Evolutionary conservation across 805 yeast species (phyloP).

Genomic region (Alloascoidea hylecoeti): DNA sequence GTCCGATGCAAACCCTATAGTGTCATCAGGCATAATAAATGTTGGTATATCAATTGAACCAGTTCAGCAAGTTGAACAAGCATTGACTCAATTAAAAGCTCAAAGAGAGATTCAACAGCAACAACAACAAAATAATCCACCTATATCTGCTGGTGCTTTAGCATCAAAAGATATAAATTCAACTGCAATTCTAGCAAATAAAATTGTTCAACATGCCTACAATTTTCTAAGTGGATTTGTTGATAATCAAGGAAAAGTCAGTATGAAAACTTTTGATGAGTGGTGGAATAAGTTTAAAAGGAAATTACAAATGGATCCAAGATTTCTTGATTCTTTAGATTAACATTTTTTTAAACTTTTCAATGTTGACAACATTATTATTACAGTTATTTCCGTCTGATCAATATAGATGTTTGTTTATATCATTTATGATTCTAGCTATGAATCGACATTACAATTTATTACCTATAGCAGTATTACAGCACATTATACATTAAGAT

Average conservation of each 20-base stretch:
- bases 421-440: too few relatives aligned
- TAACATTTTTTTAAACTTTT: too few relatives aligned
- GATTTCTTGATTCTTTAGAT: slow-evolving; percentile 44
- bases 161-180: slow-evolving; percentile 23
- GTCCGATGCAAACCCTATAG: slow-evolving; percentile 31
- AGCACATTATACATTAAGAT: too few relatives aligned
- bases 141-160: slow-evolving; percentile 11
- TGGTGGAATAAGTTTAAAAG: slow-evolving; percentile 93
- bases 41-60: slow-evolving; percentile 93
- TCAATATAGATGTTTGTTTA: too few relatives aligned
- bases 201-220: slow-evolving; percentile 85
- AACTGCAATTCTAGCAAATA: slow-evolving; percentile 61
- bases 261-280: slow-evolving; percentile 74
- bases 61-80: slow-evolving; percentile 44
- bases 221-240: slow-evolving; percentile 83
- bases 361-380: too few relatives aligned
- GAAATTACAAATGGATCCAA: slow-evolving; percentile 68
- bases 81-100: slow-evolving; percentile 29
- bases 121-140: slow-evolving; percentile 14
- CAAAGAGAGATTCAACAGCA: slow-evolving; percentile 12
- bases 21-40: slow-evolving; percentile 22
- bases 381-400: too few relatives aligned
- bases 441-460: too few relatives aligned
- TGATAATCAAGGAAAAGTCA: slow-evolving; percentile 67
- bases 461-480: too few relatives aligned